Base-by-base conservation (phyloP, 495 filamentous ascomycete species). In the Penicillium cinerascens region DNA sequence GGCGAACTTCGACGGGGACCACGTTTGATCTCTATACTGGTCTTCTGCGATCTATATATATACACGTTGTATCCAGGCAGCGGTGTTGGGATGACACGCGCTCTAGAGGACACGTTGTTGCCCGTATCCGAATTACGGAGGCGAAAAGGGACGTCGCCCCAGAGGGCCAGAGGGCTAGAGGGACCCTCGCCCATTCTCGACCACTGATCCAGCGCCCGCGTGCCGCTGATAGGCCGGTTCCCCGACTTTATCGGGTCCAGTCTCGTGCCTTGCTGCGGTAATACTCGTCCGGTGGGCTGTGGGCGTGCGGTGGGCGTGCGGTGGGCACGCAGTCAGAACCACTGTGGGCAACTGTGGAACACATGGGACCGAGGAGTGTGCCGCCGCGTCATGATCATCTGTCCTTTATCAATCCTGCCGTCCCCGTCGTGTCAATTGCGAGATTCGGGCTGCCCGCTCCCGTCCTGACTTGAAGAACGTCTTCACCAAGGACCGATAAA, bases 91-190 rank as follows among this genome's bases (percentile, higher is more conserved):
- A 8, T n/a, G 11, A 18, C n/a, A 33, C 21, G 40, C 2, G 6
- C 17, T 23, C 4, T 66, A 71, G 55, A 76, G 73, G 73, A 75
- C 73, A 76, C 73, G 46, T 71, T 76, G 73, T 76, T 66, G 56
- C 56, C 53, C 52, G 63, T 60, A 60, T 45, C 7, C 26, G 37
- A 51, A 55, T 51, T 63, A 63, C 56, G 42, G 38, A 56, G 42
- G 56, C 56, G 47, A 54, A 51, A 52, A 27, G 52, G 43, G 49
- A 39, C 35, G n/a, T 27, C 36, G 44, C 41, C 44, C 51, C n/a
- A n/a, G n/a, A n/a, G n/a, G n/a, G n/a, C 38, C 40, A 40, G 22
- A 44, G 27, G 35, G 21, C 35, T 13, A 40, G 51, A 47, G 13
- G 16, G 36, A 27, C 48, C 29, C 39, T 21, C 20, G n/a, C 36